Percentiles rank a stretch among this genome's conserved stretches.
phyloP scores from a whole-genome alignment of 768 basidiomycete species.

The Lentinus brumalis region DNA sequence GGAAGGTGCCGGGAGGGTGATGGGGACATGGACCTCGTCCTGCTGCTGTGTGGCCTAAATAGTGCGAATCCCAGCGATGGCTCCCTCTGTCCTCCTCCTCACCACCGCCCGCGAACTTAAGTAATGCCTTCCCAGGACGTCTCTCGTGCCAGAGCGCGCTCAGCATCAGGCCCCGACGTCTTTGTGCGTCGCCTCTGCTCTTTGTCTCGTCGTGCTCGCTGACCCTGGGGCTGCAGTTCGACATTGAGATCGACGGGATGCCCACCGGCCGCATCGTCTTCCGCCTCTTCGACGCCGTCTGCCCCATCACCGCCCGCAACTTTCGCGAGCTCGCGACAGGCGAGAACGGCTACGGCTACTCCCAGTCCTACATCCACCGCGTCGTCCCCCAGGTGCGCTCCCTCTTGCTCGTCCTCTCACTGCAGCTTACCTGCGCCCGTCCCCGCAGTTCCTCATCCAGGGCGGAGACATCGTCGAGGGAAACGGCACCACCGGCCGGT shows the following conservation, averaged over 20 bases:
- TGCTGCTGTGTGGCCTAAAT: too few relatives aligned
- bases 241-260: slow-evolving; percentile 59
- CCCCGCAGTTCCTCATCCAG: slow-evolving; percentile 39
- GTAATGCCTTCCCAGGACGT: too few relatives aligned
- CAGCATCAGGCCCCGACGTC: slow-evolving; percentile 29
- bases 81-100: too few relatives aligned
- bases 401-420: not conserved
- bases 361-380: slow-evolving; percentile 66
- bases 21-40: too few relatives aligned
- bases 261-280: slow-evolving; percentile 76
- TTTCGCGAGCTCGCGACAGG: slow-evolving; percentile 80
- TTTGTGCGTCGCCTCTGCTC: slow-evolving; percentile 12
- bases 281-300: slow-evolving; percentile 79
- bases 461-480: slow-evolving; percentile 41
- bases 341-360: slow-evolving; percentile 71
- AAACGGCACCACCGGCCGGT: slow-evolving; percentile 40
- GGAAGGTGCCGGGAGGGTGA: too few relatives aligned
- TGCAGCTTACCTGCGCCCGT: not conserved
- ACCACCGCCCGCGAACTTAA: too few relatives aligned
- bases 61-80: too few relatives aligned
- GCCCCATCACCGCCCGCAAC: slow-evolving; percentile 80
- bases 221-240: slow-evolving; percentile 50
- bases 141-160: not conserved
- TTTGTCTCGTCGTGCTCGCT: not conserved
- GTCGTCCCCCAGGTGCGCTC: slow-evolving; percentile 42